Evolutionary conservation across 2,329 filamentous ascomycete species (phyloP).

Genomic region (Orbilia ellipsospora): DNA sequence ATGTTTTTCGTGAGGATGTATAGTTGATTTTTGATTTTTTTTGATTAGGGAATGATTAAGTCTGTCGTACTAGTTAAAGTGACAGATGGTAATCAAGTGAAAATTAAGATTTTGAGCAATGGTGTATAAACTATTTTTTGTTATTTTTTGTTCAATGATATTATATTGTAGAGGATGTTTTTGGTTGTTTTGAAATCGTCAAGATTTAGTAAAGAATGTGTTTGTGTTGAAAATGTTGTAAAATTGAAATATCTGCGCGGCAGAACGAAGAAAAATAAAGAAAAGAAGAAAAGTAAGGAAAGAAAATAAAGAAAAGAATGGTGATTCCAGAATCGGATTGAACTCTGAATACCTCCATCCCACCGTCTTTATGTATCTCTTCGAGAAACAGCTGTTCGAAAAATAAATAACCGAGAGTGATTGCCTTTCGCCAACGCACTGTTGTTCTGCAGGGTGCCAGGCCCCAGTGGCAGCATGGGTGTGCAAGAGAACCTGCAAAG

Average conservation of each 20-base stretch:
- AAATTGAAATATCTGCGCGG: conserved; percentile 48
- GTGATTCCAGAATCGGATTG: conserved; percentile 28
- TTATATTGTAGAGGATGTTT: conserved; percentile 11
- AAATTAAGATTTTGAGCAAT: conserved; percentile 13
- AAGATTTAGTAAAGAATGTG: conserved; percentile 28
- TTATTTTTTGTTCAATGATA: not conserved
- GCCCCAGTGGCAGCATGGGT: not conserved
- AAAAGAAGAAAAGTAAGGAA: conserved; percentile 10
- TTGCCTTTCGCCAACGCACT: conserved; percentile 13
- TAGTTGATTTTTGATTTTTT: not conserved
- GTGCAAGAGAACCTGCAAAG: not conserved
- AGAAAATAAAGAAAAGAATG: conserved; percentile 43
- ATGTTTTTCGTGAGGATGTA: conserved; percentile 1
- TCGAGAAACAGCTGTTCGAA: not conserved
- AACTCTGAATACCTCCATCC: conserved; percentile 2
- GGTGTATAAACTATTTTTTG: conserved; percentile 7
- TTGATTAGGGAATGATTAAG: not conserved
- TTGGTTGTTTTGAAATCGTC: conserved; percentile 5
- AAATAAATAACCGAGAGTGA: conserved; percentile 4
- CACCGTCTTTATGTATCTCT: conserved; percentile 34
- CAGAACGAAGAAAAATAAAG: conserved; percentile 28
- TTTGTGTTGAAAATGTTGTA: conserved; percentile 47
- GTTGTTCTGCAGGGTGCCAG: not conserved
- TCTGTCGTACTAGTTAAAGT: conserved; percentile 56
- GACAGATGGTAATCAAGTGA: conserved; percentile 40